Evolutionary conservation across 1,139 yeast genomes (phyloP).

Genomic region (Diutina catenulata): DNA sequence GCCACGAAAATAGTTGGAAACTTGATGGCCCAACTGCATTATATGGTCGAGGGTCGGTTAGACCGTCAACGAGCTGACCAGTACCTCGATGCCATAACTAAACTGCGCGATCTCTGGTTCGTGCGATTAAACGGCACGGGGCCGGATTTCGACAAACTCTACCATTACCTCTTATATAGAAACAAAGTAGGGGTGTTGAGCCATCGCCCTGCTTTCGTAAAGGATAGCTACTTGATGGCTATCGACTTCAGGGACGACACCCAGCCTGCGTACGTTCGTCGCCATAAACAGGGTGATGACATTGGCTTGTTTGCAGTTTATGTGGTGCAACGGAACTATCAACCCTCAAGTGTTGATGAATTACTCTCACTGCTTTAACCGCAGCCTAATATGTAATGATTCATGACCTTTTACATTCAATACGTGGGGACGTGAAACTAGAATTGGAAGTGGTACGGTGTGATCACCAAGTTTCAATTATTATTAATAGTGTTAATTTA

Average conservation of each 20-base stretch:
- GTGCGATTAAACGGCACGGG: conserved; percentile 20
- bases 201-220: conserved; percentile 36
- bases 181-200: conserved; percentile 54
- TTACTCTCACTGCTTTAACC: no score
- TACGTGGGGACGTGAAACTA: no score
- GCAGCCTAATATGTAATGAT: no score
- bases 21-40: conserved; percentile 12
- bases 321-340: conserved; percentile 17
- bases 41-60: conserved; percentile 54
- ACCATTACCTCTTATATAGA: conserved; percentile 37
- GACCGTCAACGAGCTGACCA: conserved; percentile 41
- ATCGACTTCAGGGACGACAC: conserved; percentile 14
- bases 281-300: conserved; percentile 12
- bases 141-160: conserved; percentile 33
- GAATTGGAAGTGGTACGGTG: no score
- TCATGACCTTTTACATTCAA: no score
- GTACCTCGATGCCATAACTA: conserved; percentile 39
- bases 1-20: not conserved
- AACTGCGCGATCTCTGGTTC: conserved; percentile 40
- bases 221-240: conserved; percentile 56
- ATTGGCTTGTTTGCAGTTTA: conserved; percentile 32
- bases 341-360: no score
- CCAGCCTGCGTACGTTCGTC: conserved; percentile 12
- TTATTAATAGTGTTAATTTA: no score
- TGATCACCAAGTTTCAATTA: no score